Conservation (phyloP, 805 yeast species). For the Candida broadrunensis region DNA sequence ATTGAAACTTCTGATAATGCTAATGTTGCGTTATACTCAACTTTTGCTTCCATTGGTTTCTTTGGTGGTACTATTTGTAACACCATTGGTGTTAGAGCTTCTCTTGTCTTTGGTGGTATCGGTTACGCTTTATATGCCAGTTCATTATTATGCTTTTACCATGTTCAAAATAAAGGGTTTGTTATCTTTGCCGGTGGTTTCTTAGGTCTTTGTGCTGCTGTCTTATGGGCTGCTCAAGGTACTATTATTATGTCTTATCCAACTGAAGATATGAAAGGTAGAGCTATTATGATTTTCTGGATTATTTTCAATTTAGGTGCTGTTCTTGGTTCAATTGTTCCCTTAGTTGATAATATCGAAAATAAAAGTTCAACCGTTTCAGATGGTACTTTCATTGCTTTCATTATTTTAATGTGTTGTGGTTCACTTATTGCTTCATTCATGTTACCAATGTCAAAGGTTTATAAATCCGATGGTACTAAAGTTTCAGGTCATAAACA, state of each 20-base stretch:
- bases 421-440: slow-evolving; percentile 45
- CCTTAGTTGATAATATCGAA: slow-evolving; percentile 50
- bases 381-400: slow-evolving; percentile 54
- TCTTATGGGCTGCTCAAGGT: slow-evolving; percentile 61
- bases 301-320: slow-evolving; percentile 60
- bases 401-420: slow-evolving; percentile 46
- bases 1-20: slow-evolving; percentile 45
- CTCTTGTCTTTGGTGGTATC: slow-evolving; percentile 50
- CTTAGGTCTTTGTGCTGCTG: slow-evolving; percentile 54
- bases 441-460: slow-evolving; percentile 49
- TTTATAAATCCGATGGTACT: slow-evolving; percentile 49
- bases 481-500: slow-evolving; percentile 42
- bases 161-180: slow-evolving; percentile 47
- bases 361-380: slow-evolving; percentile 31
- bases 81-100: slow-evolving; percentile 42
- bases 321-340: slow-evolving; percentile 56
- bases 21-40: slow-evolving; percentile 49
- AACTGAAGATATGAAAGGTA: slow-evolving; percentile 49
- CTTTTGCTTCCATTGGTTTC: slow-evolving; percentile 56
- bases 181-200: slow-evolving; percentile 56
- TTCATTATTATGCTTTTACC: slow-evolving; percentile 47
- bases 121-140: slow-evolving; percentile 56
- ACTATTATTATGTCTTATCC: slow-evolving; percentile 56
- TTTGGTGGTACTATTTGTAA: slow-evolving; percentile 56
- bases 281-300: slow-evolving; percentile 56